Evolutionary conservation across 768 basidiomycete species (phyloP).

Genomic region (Amylocystis lapponica): DNA sequence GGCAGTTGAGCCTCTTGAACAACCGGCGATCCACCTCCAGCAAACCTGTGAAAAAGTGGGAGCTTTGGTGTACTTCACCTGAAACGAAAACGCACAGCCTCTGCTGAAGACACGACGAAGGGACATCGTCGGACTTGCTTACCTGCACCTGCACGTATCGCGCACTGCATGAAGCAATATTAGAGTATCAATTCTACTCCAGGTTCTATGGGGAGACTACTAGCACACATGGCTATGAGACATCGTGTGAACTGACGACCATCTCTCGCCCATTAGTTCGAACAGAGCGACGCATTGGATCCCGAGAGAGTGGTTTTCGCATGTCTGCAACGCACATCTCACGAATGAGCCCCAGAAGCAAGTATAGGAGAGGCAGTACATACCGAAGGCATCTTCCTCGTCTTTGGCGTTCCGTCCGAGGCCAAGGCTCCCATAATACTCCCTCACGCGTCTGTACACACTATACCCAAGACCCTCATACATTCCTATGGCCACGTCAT

Average conservation of each 20-base stretch:
- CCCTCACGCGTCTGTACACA: conserved; percentile 84
- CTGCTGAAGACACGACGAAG: no score
- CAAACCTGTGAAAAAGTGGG: no score
- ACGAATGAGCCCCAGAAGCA: neutral
- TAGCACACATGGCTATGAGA: no score
- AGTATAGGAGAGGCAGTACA: neutral
- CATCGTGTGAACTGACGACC: conserved; percentile 57
- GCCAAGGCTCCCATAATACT: conserved; percentile 82
- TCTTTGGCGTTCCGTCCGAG: conserved; percentile 71
- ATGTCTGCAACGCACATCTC: conserved; percentile 35
- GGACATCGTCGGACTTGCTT: no score
- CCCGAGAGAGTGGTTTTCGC: conserved; percentile 70
- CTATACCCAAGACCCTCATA: conserved; percentile 89
- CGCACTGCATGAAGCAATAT: no score
- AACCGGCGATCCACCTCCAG: no score
- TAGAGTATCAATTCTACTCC: no score
- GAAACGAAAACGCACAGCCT: no score
- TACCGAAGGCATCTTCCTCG: conserved; percentile 90
- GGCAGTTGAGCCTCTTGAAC: no score
- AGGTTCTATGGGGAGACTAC: no score
- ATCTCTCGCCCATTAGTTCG: conserved; percentile 69
- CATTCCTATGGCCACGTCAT: conserved; percentile 79
- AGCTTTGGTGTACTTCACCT: no score
- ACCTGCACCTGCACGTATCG: no score
- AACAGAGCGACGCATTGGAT: conserved; percentile 56